phyloP scores from a whole-genome alignment of 345 rosid genomes.

The Trapa incisa region DNA sequence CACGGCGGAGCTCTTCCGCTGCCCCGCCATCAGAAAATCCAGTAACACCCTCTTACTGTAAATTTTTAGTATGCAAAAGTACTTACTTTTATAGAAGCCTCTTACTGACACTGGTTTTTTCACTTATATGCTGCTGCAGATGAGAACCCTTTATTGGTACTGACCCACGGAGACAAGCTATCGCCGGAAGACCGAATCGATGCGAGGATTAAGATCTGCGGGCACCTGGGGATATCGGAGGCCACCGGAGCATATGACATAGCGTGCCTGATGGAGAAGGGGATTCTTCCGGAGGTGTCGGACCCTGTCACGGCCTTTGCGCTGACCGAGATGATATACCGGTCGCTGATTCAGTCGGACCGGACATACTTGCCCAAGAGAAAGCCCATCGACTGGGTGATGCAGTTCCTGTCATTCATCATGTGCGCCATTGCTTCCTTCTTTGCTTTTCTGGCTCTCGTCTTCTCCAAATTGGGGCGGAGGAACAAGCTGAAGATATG shows the following conservation, averaged over 20 bases:
- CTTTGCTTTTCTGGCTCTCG: slow-evolving; percentile 4
- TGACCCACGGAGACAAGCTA: slow-evolving; percentile 50
- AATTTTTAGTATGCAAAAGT: neutral
- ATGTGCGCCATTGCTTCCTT: slow-evolving; percentile 8
- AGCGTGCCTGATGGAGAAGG: slow-evolving; percentile 42
- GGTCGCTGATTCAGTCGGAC: slow-evolving; percentile 23
- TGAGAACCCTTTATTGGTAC: slow-evolving; percentile 41
- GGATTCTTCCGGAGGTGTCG: slow-evolving; percentile 34
- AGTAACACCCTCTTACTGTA: slow-evolving; percentile 21
- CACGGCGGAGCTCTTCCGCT: slow-evolving; percentile 26
- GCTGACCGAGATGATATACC: slow-evolving; percentile 24
- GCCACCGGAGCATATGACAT: slow-evolving; percentile 35
- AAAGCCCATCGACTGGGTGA: slow-evolving; percentile 3
- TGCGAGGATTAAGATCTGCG: slow-evolving; percentile 37
- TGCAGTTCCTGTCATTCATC: slow-evolving; percentile 2
- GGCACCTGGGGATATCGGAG: slow-evolving; percentile 24
- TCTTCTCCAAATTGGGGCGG: slow-evolving; percentile 8
- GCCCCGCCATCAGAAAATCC: slow-evolving; percentile 32
- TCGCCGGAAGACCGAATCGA: slow-evolving; percentile 33
- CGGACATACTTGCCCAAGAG: slow-evolving; percentile 1
- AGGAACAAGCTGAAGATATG: slow-evolving; percentile 3
- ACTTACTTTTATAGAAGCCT: too few species aligned
- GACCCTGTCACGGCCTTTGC: slow-evolving; percentile 42
- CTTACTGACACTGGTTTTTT: neutral
- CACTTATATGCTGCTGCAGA: slow-evolving; percentile 22